These are phyloP conservation scores for Candida fluviatilis DNA, from an alignment of 805 yeast species.

Conservation along the genomic window DNA sequence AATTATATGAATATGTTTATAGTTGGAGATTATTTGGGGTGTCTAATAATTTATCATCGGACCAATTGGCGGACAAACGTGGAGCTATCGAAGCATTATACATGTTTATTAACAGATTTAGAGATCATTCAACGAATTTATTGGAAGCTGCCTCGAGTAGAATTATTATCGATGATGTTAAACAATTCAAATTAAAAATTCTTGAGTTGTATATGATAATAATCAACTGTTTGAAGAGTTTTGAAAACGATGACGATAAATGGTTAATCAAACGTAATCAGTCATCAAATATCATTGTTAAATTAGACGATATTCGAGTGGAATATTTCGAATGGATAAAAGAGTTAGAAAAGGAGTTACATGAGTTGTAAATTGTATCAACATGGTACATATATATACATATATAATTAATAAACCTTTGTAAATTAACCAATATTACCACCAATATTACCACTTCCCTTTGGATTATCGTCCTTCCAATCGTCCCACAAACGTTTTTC, in stretches of 20 bases:
- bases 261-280: constrained; percentile 29
- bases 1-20: constrained; percentile 34
- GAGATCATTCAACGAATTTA: constrained; percentile 15
- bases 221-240: constrained; percentile 33
- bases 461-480: constrained; percentile 78
- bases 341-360: constrained; percentile 21
- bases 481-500: constrained; percentile 90
- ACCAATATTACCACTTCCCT: constrained; percentile 86
- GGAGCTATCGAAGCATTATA: constrained; percentile 39
- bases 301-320: constrained; percentile 23
- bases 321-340: constrained; percentile 36
- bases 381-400: not conserved
- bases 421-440: constrained; percentile 34
- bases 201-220: constrained; percentile 40
- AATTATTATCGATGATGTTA: constrained; percentile 9
- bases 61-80: constrained; percentile 26
- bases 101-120: constrained; percentile 33
- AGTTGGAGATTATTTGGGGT: constrained; percentile 38
- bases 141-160: constrained; percentile 10
- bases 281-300: constrained; percentile 13
- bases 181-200: constrained; percentile 33
- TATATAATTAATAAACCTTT: not conserved
- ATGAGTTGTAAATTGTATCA: constrained; percentile 2
- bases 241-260: constrained; percentile 28
- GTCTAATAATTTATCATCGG: constrained; percentile 9